These are phyloP conservation scores for Taphrina flavorubra DNA, from an alignment of 1,139 yeast genomes.

Conservation along the genomic window DNA sequence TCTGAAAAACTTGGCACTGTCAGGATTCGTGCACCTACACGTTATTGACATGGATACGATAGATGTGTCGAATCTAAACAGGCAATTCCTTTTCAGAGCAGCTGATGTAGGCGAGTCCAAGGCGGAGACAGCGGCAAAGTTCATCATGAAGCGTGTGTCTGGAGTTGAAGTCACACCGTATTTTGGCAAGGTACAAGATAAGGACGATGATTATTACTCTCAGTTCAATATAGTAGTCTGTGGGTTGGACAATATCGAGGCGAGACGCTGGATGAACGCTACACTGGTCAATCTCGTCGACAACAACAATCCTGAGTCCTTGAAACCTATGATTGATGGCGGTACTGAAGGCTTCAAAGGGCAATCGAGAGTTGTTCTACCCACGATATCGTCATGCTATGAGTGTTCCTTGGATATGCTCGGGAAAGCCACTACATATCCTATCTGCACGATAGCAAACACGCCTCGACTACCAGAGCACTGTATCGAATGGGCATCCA, in stretches of 20 bases:
- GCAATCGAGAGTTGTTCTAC: conserved; percentile 84
- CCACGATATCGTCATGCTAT: conserved; percentile 85
- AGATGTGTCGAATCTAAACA: conserved; percentile 83
- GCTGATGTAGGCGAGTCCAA: conserved; percentile 79
- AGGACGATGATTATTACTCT: conserved; percentile 66
- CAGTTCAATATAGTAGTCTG: conserved; percentile 78
- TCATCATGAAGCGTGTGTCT: conserved; percentile 59
- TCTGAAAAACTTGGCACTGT: conserved; percentile 76
- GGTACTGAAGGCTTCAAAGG: conserved; percentile 97
- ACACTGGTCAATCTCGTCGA: conserved; percentile 69
- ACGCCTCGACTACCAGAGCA: conserved; percentile 94
- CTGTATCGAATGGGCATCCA: conserved; percentile 90
- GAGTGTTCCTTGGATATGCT: conserved; percentile 86
- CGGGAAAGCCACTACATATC: conserved; percentile 73
- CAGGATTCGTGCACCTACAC: conserved; percentile 75
- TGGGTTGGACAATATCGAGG: conserved; percentile 89
- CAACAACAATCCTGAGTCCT: conserved; percentile 57
- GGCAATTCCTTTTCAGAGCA: conserved; percentile 82
- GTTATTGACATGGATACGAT: conserved; percentile 96
- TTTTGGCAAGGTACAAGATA: conserved; percentile 71
- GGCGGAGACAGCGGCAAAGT: conserved; percentile 77
- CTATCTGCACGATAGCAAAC: conserved; percentile 92
- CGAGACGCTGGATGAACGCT: conserved; percentile 89
- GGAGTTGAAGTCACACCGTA: conserved; percentile 59
- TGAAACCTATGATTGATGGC: conserved; percentile 89